These are phyloP conservation scores for Microthlaspi erraticum DNA, from an alignment of 345 rosid species.

Conservation along the genomic window DNA sequence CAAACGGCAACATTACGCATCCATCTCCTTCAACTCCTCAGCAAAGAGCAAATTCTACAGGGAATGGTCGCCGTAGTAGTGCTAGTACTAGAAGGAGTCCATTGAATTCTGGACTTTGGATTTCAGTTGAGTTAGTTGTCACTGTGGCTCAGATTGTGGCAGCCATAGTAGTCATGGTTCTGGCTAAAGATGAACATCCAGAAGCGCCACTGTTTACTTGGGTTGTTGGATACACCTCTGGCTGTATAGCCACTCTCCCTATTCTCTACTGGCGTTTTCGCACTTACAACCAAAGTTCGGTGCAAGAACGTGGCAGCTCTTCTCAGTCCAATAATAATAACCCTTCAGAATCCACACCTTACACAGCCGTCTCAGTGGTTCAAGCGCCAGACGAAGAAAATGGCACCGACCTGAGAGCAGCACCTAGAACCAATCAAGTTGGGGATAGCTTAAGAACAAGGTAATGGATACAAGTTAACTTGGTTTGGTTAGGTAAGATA, in stretches of 20 bases:
- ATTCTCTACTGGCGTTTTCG: slow-evolving; percentile 79
- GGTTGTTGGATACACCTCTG: slow-evolving; percentile 84
- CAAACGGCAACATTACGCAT: slow-evolving; percentile 34
- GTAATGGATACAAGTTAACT: too few relatives aligned
- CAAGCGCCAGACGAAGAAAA: slow-evolving; percentile 67
- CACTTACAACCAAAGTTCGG: slow-evolving; percentile 48
- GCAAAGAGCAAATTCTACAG: slow-evolving; percentile 50
- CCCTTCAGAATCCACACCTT: slow-evolving; percentile 58
- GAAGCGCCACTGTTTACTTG: slow-evolving; percentile 79
- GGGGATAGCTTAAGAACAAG: slow-evolving; percentile 52
- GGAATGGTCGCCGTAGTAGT: slow-evolving; percentile 49
- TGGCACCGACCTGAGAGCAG: slow-evolving; percentile 37
- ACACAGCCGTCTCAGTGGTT: slow-evolving; percentile 63
- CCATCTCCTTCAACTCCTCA: slow-evolving; percentile 46
- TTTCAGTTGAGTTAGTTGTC: slow-evolving; percentile 72
- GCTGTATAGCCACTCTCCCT: slow-evolving; percentile 82
- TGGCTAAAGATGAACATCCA: slow-evolving; percentile 77
- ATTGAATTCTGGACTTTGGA: slow-evolving; percentile 82
- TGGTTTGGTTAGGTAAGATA: slow-evolving; percentile 11
- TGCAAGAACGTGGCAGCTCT: slow-evolving; percentile 51
- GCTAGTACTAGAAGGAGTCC: slow-evolving; percentile 62
- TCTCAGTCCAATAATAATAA: slow-evolving; percentile 49
- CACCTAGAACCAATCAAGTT: slow-evolving; percentile 44
- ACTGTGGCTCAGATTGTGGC: slow-evolving; percentile 80
- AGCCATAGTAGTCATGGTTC: slow-evolving; percentile 65